Base-by-base conservation (phyloP, 106 monocot species). In the Dendrobium nobile region DNA sequence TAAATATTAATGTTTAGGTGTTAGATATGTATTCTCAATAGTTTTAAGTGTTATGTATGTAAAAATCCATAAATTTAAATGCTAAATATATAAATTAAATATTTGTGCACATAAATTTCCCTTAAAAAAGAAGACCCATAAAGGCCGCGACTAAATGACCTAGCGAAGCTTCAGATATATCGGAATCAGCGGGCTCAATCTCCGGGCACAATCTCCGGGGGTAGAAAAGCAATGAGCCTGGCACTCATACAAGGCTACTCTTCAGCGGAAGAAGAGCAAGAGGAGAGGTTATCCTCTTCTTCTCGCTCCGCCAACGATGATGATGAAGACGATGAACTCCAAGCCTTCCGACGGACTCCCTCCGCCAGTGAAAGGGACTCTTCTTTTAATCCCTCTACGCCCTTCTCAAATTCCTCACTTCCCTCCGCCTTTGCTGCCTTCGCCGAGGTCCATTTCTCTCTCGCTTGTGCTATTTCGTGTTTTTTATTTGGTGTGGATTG, bases 391-490 rank as follows among this genome's bases (percentile, higher is more conserved):
- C 33, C 31, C 65, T 33, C 47, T 5, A 47, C 22, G 2, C 19
- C 72, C 77, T 79, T 81, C 9, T 68, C 84, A 54, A 78, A 79
- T 75, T 87, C 89, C 16, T 67, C 78, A 9, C 90, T 96, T 37
- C 96, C 96, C 11, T 92, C 93, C 70, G 96, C 90, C 3, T 75
- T 90, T 54, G 93, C 90, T 37, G 93, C 88, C 79, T 96, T 96
- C 89, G 68, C 88, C 75, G 93, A 93, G 90, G 95, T 95, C 86
- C 26, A 5, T 79, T 28, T 28, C 31, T 44, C 10, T 79, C 31
- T 1, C 9, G 37, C 22, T 16, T 22, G 7, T 75, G 4, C 28
- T 45, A 5, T 78, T 13, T 13, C 67, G 42, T 22, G 78, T 54
- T 54, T 67, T 9, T 48, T 82, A 47, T 77, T 72, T 56, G 73